phyloP scores from a whole-genome alignment of 1,139 yeast species.

The Suhomyces atakaporum region DNA sequence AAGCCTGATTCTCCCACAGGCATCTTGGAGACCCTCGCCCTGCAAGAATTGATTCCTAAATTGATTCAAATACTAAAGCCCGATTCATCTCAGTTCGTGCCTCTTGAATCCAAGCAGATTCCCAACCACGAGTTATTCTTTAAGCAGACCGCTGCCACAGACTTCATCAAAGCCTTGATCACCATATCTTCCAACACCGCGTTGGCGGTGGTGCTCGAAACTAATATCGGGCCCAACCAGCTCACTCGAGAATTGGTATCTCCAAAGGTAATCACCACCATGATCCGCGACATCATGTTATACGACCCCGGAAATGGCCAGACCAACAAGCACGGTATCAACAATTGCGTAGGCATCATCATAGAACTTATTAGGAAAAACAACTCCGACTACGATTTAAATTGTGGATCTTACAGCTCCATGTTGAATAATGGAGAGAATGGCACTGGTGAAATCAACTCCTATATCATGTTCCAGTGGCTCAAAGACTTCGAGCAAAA shows the following conservation, averaged over 20 bases:
- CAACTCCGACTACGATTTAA: constrained; percentile 50
- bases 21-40: constrained; percentile 52
- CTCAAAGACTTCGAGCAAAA: constrained; percentile 50
- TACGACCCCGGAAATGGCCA: constrained; percentile 24
- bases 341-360: constrained; percentile 50
- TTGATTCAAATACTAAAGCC: constrained; percentile 54
- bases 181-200: constrained; percentile 81
- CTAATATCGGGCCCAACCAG: constrained; percentile 51
- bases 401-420: constrained; percentile 45
- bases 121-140: constrained; percentile 48
- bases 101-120: constrained; percentile 16
- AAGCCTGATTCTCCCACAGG: constrained; percentile 67
- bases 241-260: constrained; percentile 49
- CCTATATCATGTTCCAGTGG: constrained; percentile 50
- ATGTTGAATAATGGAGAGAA: constrained; percentile 33
- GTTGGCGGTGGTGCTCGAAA: constrained; percentile 47
- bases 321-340: constrained; percentile 49
- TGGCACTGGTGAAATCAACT: constrained; percentile 42
- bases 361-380: constrained; percentile 50
- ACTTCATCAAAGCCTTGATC: constrained; percentile 88
- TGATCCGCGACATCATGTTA: constrained; percentile 47
- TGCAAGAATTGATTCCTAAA: constrained; percentile 54
- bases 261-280: constrained; percentile 33
- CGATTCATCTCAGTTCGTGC: constrained; percentile 36
- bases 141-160: constrained; percentile 92